Conservation (phyloP, 129 eudicot species). For the Tagetes patula region DNA sequence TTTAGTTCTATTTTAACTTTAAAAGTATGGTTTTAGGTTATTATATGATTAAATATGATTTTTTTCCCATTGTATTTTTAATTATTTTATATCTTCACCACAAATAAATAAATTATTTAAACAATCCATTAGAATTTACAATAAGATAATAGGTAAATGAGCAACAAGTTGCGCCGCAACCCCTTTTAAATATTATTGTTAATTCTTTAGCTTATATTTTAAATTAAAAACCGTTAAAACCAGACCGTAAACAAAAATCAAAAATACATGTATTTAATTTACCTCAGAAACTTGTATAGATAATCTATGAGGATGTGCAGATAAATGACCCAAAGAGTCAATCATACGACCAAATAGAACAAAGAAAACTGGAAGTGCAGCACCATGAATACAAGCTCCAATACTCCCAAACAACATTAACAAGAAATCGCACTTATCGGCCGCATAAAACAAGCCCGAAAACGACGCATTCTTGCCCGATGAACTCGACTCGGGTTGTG, state of each 20-base stretch:
- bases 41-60: too few species aligned
- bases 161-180: too few species aligned
- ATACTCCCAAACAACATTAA: conserved; percentile 77
- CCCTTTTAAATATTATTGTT: too few species aligned
- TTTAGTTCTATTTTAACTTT: too few species aligned
- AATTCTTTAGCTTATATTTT: too few species aligned
- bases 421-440: conserved; percentile 60
- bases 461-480: conserved; percentile 37
- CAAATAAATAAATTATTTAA: too few species aligned
- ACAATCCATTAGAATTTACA: too few species aligned
- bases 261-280: background rate
- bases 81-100: too few species aligned
- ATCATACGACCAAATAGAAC: conserved; percentile 76
- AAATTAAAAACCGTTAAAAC: too few species aligned
- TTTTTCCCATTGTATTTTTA: too few species aligned
- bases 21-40: too few species aligned
- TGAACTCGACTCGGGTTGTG: conserved; percentile 32
- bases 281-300: conserved; percentile 72
- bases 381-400: conserved; percentile 83
- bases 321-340: conserved; percentile 66
- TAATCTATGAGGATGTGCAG: conserved; percentile 57
- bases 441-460: conserved; percentile 60
- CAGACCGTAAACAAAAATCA: background rate
- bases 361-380: conserved; percentile 76
- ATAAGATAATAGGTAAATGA: too few species aligned